Percentiles rank a stretch among this genome's conserved stretches.
Evolutionary conservation across 139 green algal species (phyloP).

Genomic region (Picochlorum sp.): DNA sequence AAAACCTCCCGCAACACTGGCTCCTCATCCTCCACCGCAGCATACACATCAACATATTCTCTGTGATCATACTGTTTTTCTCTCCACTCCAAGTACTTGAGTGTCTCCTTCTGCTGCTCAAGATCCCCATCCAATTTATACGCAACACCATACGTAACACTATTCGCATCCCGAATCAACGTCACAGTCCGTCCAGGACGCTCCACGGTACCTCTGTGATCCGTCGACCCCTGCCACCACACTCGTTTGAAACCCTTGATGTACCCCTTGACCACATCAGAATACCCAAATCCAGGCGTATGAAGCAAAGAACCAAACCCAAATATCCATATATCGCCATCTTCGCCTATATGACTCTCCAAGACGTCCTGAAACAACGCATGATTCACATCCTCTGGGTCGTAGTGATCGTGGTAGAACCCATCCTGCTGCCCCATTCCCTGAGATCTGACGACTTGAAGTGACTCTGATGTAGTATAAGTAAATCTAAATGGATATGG

Average conservation of each 20-base stretch:
- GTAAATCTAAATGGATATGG: too few relatives aligned
- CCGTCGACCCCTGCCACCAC: constrained; percentile 37
- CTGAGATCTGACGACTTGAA: too few relatives aligned
- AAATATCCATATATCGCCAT: constrained; percentile 34
- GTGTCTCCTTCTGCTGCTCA: constrained; percentile 39
- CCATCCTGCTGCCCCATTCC: neutral
- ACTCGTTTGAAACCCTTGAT: constrained; percentile 45
- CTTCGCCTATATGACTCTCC: neutral
- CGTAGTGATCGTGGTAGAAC: neutral
- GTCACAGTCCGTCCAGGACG: constrained; percentile 63
- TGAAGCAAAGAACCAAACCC: constrained; percentile 43
- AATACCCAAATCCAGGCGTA: constrained; percentile 33
- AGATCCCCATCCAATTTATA: constrained; percentile 36
- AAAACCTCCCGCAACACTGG: constrained; percentile 19
- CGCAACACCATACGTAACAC: constrained; percentile 42
- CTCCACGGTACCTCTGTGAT: constrained; percentile 32
- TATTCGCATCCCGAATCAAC: constrained; percentile 22
- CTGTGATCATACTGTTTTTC: constrained; percentile 81
- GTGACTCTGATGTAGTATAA: too few relatives aligned
- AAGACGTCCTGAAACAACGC: neutral
- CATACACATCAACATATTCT: constrained; percentile 33
- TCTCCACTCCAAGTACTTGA: constrained; percentile 60
- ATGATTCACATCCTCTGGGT: neutral
- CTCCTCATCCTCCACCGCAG: neutral
- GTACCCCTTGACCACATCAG: constrained; percentile 22